Conservation (phyloP, 2,329 filamentous ascomycete species). For the Ascochyta clinopodiicola region DNA sequence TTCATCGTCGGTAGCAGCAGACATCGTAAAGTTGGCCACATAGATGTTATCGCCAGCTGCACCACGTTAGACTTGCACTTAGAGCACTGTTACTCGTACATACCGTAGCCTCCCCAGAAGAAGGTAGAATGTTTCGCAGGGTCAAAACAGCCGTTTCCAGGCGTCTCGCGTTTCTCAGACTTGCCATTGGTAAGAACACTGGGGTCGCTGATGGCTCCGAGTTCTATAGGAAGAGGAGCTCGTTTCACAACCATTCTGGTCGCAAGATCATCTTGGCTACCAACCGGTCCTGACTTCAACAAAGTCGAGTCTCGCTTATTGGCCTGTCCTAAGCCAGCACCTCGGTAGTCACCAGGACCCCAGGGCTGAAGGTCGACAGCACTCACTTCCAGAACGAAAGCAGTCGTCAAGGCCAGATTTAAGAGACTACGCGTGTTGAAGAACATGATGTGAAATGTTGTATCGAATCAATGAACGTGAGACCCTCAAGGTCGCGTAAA, state of each 20-base stretch:
- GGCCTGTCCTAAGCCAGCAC: background rate
- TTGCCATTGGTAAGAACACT: slow-evolving; percentile 19
- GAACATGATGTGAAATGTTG: slow-evolving; percentile 17
- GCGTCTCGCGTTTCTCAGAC: slow-evolving; percentile 25
- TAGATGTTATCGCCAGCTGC: slow-evolving; percentile 30
- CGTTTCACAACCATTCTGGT: background rate
- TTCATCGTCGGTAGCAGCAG: slow-evolving; percentile 26
- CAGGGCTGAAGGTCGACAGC: slow-evolving; percentile 22
- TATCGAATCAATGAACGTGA: background rate
- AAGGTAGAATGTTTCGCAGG: slow-evolving; percentile 22
- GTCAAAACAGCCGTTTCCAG: slow-evolving; percentile 26
- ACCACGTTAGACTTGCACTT: background rate
- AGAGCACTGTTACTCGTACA: background rate
- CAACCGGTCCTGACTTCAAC: background rate
- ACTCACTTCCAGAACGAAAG: slow-evolving; percentile 18
- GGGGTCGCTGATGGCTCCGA: slow-evolving; percentile 25
- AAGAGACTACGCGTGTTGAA: slow-evolving; percentile 21
- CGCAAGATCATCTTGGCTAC: background rate
- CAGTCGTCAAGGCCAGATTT: slow-evolving; percentile 19
- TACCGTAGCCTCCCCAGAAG: slow-evolving; percentile 33
- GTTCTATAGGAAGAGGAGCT: slow-evolving; percentile 11
- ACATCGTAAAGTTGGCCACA: slow-evolving; percentile 32
- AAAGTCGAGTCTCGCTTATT: background rate
- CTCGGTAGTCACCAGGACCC: slow-evolving; percentile 3
- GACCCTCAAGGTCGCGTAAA: background rate